These are phyloP conservation scores for Mycothermus thermophilus DNA, from an alignment of 495 filamentous ascomycete genomes.

Conservation along the genomic window DNA sequence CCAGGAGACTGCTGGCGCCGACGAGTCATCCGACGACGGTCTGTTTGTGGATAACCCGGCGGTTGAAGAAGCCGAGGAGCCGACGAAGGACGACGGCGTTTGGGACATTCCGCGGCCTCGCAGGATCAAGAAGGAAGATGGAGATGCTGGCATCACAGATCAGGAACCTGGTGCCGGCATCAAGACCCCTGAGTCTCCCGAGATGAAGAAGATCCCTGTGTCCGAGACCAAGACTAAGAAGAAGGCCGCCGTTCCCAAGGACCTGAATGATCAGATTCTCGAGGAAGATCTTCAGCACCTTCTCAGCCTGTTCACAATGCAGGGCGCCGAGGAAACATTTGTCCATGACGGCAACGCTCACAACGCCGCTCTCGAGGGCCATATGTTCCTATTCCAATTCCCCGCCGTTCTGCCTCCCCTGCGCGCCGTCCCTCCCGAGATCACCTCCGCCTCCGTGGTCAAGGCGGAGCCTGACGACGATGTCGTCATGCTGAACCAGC, in stretches of 20 bases:
- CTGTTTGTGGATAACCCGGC: constrained; percentile 24
- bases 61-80: constrained; percentile 3
- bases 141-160: constrained; percentile 20
- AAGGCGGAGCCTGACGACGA: constrained; percentile 21
- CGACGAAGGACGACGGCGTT: constrained; percentile 19
- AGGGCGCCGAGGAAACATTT: constrained; percentile 5
- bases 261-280: constrained; percentile 23
- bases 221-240: constrained; percentile 19
- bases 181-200: constrained; percentile 20
- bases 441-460: constrained; percentile 4
- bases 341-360: constrained; percentile 9
- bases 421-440: constrained; percentile 5
- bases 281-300: constrained; percentile 19
- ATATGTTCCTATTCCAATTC: constrained; percentile 52
- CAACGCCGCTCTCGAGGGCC: constrained; percentile 25
- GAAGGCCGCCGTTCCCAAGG: constrained; percentile 16
- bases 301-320: constrained; percentile 20
- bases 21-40: constrained; percentile 30
- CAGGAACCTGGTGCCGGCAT: constrained; percentile 22
- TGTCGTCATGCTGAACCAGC: constrained; percentile 14
- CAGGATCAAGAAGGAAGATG: constrained; percentile 20
- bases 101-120: constrained; percentile 11
- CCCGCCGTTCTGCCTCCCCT: constrained; percentile 46
- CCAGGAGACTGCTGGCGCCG: constrained; percentile 12
- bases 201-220: constrained; percentile 17